Percentiles rank a stretch among this genome's conserved stretches.
These are phyloP conservation scores for Xylaria palmicola DNA, from an alignment of 495 filamentous ascomycete species.

Conservation along the genomic window DNA sequence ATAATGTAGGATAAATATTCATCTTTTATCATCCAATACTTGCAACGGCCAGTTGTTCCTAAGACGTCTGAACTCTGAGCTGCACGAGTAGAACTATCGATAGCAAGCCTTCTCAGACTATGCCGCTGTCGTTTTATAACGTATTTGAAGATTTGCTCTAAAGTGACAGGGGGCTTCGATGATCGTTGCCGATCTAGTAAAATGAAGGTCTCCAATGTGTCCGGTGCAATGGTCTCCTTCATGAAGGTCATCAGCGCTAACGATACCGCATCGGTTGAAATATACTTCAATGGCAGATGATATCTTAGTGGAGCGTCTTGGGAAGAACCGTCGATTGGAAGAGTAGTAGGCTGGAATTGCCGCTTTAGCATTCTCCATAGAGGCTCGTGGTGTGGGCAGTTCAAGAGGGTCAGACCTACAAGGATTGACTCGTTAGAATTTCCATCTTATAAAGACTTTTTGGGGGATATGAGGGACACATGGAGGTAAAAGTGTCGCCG, in stretches of 20 bases:
- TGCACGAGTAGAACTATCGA: too few species aligned
- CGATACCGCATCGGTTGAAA: conserved; percentile 83
- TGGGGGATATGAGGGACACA: not conserved
- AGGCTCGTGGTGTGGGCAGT: conserved; percentile 73
- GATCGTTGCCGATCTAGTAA: conserved; percentile 69
- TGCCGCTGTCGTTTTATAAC: conserved; percentile 68
- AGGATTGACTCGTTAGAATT: not conserved
- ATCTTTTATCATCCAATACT: conserved; percentile 61
- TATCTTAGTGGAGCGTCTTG: conserved; percentile 53
- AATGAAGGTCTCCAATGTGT: conserved; percentile 81
- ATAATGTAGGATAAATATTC: conserved; percentile 59
- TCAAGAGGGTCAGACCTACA: conserved; percentile 69
- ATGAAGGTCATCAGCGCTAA: conserved; percentile 76
- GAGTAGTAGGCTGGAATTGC: conserved; percentile 62
- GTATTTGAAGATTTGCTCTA: conserved; percentile 74
- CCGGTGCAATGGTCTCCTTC: conserved; percentile 80
- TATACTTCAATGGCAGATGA: conserved; percentile 68
- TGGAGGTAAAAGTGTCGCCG: not conserved
- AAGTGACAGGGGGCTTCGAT: conserved; percentile 55
- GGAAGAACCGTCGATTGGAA: conserved; percentile 25
- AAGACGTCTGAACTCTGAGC: too few species aligned
- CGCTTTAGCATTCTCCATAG: conserved; percentile 79
- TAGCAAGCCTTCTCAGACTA: conserved; percentile 73
- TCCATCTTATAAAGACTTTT: too few species aligned
- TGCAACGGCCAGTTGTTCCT: conserved; percentile 53